These are phyloP conservation scores for Aspergillus biplanus DNA, from an alignment of 495 filamentous ascomycete species.

Conservation along the genomic window DNA sequence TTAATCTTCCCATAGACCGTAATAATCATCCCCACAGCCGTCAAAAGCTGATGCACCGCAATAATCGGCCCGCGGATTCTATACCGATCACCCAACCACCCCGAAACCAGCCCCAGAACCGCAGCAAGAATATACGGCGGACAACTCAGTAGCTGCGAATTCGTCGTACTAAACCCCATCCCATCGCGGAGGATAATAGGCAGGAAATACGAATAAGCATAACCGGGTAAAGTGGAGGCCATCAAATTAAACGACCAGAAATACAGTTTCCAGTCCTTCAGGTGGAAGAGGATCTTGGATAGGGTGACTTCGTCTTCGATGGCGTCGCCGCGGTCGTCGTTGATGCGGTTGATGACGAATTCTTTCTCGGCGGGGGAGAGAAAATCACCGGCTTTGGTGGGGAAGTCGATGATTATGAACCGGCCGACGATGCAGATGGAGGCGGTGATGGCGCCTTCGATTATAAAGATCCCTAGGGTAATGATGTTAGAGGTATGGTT, in stretches of 20 bases:
- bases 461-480: conserved; percentile 20
- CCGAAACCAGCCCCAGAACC: conserved; percentile 11
- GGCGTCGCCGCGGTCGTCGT: conserved; percentile 20
- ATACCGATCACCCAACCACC: conserved; percentile 21
- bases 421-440: conserved; percentile 18
- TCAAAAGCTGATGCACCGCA: conserved; percentile 22
- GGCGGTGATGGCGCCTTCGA: conserved; percentile 23
- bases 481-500: not conserved
- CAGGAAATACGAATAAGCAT: conserved; percentile 23
- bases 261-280: conserved; percentile 25
- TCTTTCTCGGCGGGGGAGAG: conserved; percentile 16
- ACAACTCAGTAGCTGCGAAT: conserved; percentile 20
- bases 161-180: conserved; percentile 16
- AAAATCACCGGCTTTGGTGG: conserved; percentile 19
- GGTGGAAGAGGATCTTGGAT: conserved; percentile 17
- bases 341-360: conserved; percentile 23
- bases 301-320: conserved; percentile 12
- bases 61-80: conserved; percentile 20
- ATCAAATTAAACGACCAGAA: conserved; percentile 24
- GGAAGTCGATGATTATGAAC: conserved; percentile 24
- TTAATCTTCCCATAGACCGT: conserved; percentile 18
- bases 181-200: conserved; percentile 16
- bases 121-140: conserved; percentile 22
- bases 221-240: conserved; percentile 24
- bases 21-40: conserved; percentile 23